Evolutionary conservation across 768 basidiomycete species (phyloP).

Genomic region (Tylopilus plumbeoviolaceoides): DNA sequence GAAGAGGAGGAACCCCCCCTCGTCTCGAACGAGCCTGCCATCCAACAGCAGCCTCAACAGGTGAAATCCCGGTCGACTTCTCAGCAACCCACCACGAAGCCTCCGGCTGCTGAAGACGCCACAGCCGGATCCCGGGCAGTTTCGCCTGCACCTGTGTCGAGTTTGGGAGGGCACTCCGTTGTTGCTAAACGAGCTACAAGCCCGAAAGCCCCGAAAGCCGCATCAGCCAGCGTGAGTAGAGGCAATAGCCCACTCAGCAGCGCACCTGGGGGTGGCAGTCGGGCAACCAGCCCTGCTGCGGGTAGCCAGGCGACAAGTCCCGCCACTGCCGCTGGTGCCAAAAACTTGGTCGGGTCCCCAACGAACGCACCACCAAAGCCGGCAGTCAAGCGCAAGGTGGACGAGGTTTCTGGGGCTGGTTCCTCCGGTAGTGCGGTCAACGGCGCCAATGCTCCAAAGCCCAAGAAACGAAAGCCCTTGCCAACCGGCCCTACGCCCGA

Average conservation of each 20-base stretch:
- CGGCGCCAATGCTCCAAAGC: slow-evolving; percentile 34
- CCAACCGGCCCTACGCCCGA: slow-evolving; percentile 38
- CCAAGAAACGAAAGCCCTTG: slow-evolving; percentile 53
- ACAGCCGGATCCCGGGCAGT: slow-evolving; percentile 49
- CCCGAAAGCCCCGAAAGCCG: slow-evolving; percentile 65
- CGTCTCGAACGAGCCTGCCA: slow-evolving; percentile 41
- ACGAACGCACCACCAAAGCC: slow-evolving; percentile 34
- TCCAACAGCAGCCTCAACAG: slow-evolving; percentile 40
- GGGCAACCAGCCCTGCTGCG: slow-evolving; percentile 47
- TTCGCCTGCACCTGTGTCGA: slow-evolving; percentile 47
- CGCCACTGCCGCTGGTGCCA: slow-evolving; percentile 14
- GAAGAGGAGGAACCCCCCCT: slow-evolving; percentile 60
- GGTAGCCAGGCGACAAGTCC: slow-evolving; percentile 9
- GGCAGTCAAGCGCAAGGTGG: slow-evolving; percentile 60
- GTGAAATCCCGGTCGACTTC: slow-evolving; percentile 45
- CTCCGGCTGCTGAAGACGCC: slow-evolving; percentile 27
- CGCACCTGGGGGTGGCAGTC: slow-evolving; percentile 40
- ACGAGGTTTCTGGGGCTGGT: slow-evolving; percentile 32
- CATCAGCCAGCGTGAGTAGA: slow-evolving; percentile 43
- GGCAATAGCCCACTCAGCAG: slow-evolving; percentile 53
- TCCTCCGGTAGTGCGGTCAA: slow-evolving; percentile 9
- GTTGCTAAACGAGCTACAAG: slow-evolving; percentile 85
- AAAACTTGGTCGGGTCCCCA: slow-evolving; percentile 24
- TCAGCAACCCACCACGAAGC: slow-evolving; percentile 31
- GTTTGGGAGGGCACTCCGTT: slow-evolving; percentile 70